Evolutionary conservation across 768 basidiomycete species (phyloP).

Genomic region (Peribolospora kevripleyi): DNA sequence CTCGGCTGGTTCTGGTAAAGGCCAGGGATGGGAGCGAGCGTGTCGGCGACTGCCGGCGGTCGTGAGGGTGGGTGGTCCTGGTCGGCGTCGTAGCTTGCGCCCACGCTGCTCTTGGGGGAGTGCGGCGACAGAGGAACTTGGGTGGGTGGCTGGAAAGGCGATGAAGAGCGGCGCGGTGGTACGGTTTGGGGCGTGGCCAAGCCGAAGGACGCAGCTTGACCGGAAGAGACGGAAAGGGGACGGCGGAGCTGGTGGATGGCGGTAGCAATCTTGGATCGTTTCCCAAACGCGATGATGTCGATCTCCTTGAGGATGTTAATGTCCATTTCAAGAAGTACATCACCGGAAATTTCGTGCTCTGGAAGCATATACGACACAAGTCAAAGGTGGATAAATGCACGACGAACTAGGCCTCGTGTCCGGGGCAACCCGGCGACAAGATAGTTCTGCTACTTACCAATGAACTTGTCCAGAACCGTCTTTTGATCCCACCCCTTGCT

Average conservation of each 20-base stretch:
- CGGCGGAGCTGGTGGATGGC: conserved; percentile 69
- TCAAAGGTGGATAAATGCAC: neutral
- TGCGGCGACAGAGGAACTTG: no score
- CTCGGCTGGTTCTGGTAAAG: no score
- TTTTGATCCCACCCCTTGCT: conserved; percentile 60
- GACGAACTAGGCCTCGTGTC: neutral
- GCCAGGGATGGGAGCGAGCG: no score
- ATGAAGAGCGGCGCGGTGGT: no score
- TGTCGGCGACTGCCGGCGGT: no score
- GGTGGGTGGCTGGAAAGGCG: no score
- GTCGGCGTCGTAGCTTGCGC: no score
- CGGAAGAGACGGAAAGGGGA: conserved; percentile 33
- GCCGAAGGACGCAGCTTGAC: conserved; percentile 18
- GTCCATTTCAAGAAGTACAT: conserved; percentile 84
- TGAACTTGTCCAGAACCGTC: conserved; percentile 54
- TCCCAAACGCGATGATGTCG: conserved; percentile 80
- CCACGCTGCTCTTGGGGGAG: no score
- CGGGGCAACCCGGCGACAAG: neutral
- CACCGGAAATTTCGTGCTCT: conserved; percentile 98
- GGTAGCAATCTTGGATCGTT: conserved; percentile 75
- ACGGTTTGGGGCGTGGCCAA: no score
- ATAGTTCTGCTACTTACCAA: conserved; percentile 31
- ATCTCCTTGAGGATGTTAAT: conserved; percentile 83
- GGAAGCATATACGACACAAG: neutral
- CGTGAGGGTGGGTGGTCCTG: no score